Evolutionary conservation across 1,284 basidiomycete genomes (phyloP).

Genomic region (Rhodotorula sp.): DNA sequence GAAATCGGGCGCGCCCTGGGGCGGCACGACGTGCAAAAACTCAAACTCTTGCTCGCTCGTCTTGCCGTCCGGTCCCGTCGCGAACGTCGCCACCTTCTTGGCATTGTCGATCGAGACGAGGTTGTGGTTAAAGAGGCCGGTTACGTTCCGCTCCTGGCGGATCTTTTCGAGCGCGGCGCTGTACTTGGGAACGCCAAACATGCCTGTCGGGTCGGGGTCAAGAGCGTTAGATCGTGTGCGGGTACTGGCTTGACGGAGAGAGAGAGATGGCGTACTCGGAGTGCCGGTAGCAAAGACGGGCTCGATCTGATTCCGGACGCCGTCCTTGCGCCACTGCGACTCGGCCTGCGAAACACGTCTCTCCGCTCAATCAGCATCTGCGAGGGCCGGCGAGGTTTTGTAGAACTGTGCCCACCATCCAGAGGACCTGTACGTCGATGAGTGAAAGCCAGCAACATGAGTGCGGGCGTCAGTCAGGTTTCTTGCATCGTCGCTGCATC

Average conservation of each 20-base stretch:
- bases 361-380: too few relatives aligned
- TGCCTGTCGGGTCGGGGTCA: constrained; percentile 57
- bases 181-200: constrained; percentile 89
- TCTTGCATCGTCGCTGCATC: background rate
- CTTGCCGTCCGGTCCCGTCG: constrained; percentile 61
- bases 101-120: constrained; percentile 69
- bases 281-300: constrained; percentile 88
- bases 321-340: constrained; percentile 52
- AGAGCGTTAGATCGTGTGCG: background rate
- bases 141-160: constrained; percentile 74
- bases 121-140: constrained; percentile 78
- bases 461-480: background rate
- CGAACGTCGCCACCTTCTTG: constrained; percentile 79
- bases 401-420: constrained; percentile 62
- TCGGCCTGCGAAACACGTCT: constrained; percentile 14
- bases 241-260: background rate
- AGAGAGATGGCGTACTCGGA: constrained; percentile 43
- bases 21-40: constrained; percentile 81
- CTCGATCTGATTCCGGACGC: constrained; percentile 56
- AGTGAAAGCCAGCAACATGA: too few relatives aligned
- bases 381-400: background rate
- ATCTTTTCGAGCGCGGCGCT: constrained; percentile 77
- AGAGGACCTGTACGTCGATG: constrained; percentile 79
- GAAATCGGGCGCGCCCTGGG: constrained; percentile 81
- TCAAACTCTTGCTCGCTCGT: constrained; percentile 54